A percentile compares a stretch with the other conserved stretches of the same genome.
Conservation (phyloP, 176 grass and related monocot species). For the Echinochloa phyllopogon region DNA sequence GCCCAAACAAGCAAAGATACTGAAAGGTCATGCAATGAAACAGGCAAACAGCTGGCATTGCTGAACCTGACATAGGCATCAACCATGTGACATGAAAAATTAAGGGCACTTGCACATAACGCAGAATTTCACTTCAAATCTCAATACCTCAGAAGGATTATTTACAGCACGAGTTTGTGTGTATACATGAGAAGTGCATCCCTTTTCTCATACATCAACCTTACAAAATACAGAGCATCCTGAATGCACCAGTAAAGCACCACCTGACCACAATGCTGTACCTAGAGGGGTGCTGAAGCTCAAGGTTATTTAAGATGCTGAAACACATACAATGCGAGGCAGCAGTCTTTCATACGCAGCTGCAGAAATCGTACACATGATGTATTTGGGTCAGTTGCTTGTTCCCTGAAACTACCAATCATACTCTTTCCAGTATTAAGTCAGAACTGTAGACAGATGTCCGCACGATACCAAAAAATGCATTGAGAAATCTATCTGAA, state of each 20-base stretch:
- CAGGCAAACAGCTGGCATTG: neutral
- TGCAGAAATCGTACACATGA: slow-evolving; percentile 15
- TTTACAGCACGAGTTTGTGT: slow-evolving; percentile 33
- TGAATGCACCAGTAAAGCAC: neutral
- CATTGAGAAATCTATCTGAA: neutral
- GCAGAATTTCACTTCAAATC: neutral
- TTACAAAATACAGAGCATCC: slow-evolving; percentile 10
- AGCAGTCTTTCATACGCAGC: neutral
- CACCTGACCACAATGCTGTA: slow-evolving; percentile 23
- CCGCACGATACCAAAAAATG: neutral
- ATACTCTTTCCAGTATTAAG: neutral
- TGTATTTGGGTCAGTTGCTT: slow-evolving; percentile 10
- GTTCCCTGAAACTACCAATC: slow-evolving; percentile 8
- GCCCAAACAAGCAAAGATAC: neutral
- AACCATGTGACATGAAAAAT: neutral
- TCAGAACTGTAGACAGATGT: slow-evolving; percentile 15
- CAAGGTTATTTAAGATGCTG: neutral
- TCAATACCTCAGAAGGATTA: slow-evolving; percentile 21
- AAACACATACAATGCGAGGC: neutral
- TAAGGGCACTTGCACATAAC: slow-evolving; percentile 23
- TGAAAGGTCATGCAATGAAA: neutral
- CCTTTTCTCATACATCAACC: slow-evolving; percentile 23
- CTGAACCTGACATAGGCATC: neutral
- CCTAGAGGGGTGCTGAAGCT: slow-evolving; percentile 22
- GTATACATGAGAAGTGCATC: slow-evolving; percentile 4